Evolutionary conservation across 768 basidiomycete genomes (phyloP).

Genomic region (Amanita muscaria): DNA sequence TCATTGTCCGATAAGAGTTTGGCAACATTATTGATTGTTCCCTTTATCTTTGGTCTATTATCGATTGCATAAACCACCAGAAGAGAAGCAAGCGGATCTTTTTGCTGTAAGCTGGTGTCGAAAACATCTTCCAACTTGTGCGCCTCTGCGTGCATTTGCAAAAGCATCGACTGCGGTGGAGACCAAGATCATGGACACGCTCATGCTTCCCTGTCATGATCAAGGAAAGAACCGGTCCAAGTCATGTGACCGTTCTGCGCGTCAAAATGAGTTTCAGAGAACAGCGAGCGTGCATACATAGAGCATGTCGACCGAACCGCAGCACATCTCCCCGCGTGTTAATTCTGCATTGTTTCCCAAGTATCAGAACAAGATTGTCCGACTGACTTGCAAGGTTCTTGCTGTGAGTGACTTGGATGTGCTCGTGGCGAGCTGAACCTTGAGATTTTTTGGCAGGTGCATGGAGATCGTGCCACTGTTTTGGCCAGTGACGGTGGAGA

Average conservation of each 20-base stretch:
- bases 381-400: conserved; percentile 2
- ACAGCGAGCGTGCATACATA: background rate
- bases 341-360: conserved; percentile 5
- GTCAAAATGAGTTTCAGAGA: no score
- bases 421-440: no score
- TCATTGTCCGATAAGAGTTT: background rate
- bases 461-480: conserved; percentile 4
- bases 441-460: conserved; percentile 1
- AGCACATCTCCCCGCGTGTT: conserved; percentile 5
- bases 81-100: background rate
- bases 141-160: background rate
- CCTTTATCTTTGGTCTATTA: no score
- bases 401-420: background rate
- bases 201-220: no score
- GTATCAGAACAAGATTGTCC: conserved; percentile 1
- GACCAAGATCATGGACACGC: no score
- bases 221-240: no score
- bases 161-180: no score
- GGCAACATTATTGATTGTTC: background rate
- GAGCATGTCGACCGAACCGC: conserved; percentile 2
- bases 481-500: conserved; percentile 7
- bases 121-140: background rate
- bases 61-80: background rate
- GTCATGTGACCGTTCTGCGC: background rate
- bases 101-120: background rate